Base-by-base conservation (phyloP, 1,139 yeast genomes). In the Lodderomyces pseudojiufengensis region DNA sequence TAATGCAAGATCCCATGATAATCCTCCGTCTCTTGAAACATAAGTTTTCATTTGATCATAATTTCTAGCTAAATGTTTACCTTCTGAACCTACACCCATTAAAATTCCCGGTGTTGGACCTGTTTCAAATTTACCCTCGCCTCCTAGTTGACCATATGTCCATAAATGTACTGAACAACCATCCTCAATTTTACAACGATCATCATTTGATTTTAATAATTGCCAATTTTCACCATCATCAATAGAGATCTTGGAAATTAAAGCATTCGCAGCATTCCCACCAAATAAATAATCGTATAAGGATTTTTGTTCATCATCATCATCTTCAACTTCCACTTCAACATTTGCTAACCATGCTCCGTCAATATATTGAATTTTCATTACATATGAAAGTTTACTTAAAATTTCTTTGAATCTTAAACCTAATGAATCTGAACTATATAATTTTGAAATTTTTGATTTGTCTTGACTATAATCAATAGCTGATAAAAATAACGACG, bases 11-110 rank as follows among this genome's bases (percentile, higher is more conserved):
- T 57, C 58, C 96, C 96, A 88, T 0, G 80, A 62, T 6, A 70
- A 57, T 15, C 96, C 96, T 26, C 88, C 92, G 58, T 87, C 87
- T 43, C 85, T 70, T 0, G 95, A 84, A 4, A 84, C 52, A 55
- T 70, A 86, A 1, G 88, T 79, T 13, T 63, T 57, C 50, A 65
- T 45, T 3, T 63, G 51, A 0, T 50, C 38, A 9, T 52, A 31
- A 16, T 61, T 57, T 3, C 47, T 32, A 1, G 42, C 45, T 5
- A 64, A 45, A 4, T 49, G 46, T 27, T 61, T 55, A 8, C 84
- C 81, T 8, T 73, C 68, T 35, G 57, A 58, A 29, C 90, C 92
- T 21, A 73, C 55, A 1, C 76, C 86, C 46, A 84, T 49, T 14
- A 85, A 43, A 18, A 87, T 75, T 16, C 90, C 94, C 0, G 95